Percentiles rank a stretch among this genome's conserved stretches.
Evolutionary conservation across 352 stramenopile genomes (phyloP).

Genomic region (Pythium chondricola): DNA sequence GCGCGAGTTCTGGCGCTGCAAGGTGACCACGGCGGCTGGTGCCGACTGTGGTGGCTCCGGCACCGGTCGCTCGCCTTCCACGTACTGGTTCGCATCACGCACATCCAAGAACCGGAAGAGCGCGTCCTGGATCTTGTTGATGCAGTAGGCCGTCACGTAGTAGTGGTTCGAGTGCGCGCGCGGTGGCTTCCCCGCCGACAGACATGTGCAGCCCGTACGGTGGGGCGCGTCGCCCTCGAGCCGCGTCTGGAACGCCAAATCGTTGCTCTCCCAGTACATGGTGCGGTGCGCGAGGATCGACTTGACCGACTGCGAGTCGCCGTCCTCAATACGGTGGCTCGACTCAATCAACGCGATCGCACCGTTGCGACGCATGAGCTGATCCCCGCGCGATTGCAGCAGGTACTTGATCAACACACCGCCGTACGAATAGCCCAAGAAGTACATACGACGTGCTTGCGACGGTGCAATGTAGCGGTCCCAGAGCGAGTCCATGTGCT

Average conservation of each 20-base stretch:
- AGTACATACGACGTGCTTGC: conserved; percentile 67
- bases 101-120: conserved; percentile 80
- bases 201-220: conserved; percentile 77
- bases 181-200: conserved; percentile 62
- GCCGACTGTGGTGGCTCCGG: conserved; percentile 54
- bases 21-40: conserved; percentile 21
- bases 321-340: conserved; percentile 80
- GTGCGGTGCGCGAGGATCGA: conserved; percentile 81
- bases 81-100: conserved; percentile 71
- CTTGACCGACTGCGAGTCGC: conserved; percentile 82
- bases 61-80: conserved; percentile 64
- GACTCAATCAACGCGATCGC: conserved; percentile 85
- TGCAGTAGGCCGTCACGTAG: conserved; percentile 86
- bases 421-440: conserved; percentile 85
- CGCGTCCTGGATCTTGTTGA: conserved; percentile 83
- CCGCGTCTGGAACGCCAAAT: conserved; percentile 63
- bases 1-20: conserved; percentile 50
- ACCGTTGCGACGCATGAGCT: conserved; percentile 81
- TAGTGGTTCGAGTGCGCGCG: conserved; percentile 79
- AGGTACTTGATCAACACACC: conserved; percentile 87
- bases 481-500: conserved; percentile 88
- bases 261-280: conserved; percentile 89
- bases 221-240: conserved; percentile 76
- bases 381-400: conserved; percentile 77
- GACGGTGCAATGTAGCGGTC: conserved; percentile 68